Conservation (phyloP, 2,329 filamentous ascomycete genomes). For the Anthostomella pinea region DNA sequence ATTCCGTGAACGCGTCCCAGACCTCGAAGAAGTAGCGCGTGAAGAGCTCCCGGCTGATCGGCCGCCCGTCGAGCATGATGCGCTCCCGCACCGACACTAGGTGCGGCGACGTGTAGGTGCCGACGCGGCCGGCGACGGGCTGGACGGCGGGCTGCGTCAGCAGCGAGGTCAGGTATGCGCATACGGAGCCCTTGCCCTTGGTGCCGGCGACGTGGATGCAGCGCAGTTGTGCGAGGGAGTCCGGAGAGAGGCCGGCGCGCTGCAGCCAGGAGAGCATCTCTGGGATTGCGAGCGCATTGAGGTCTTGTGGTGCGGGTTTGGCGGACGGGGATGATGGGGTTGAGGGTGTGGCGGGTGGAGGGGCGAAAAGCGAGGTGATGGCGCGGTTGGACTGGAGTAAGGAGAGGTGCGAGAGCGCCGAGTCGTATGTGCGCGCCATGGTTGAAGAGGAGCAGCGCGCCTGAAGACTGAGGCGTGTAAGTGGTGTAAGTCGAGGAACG, state of each 20-base stretch:
- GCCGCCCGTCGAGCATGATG: conserved; percentile 73
- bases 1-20: conserved; percentile 62
- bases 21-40: conserved; percentile 78
- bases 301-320: conserved; percentile 37
- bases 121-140: conserved; percentile 46
- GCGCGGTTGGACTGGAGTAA: conserved; percentile 77
- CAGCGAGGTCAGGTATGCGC: conserved; percentile 78
- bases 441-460: conserved; percentile 10
- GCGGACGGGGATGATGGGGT: conserved; percentile 53
- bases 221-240: conserved; percentile 35
- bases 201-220: conserved; percentile 86
- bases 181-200: conserved; percentile 90
- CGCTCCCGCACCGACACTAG: conserved; percentile 80
- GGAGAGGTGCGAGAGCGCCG: conserved; percentile 72
- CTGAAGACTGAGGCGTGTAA: too few relatives aligned
- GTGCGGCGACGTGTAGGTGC: conserved; percentile 84
- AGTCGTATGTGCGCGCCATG: conserved; percentile 49
- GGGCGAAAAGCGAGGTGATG: conserved; percentile 51
- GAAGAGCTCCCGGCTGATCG: conserved; percentile 67
- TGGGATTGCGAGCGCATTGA: conserved; percentile 74
- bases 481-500: too few relatives aligned
- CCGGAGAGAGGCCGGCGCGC: conserved; percentile 67
- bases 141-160: conserved; percentile 47
- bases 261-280: conserved; percentile 78
- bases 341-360: conserved; percentile 38